These are phyloP conservation scores for Cercophora sp. DNA, from an alignment of 495 filamentous ascomycete species.

Conservation along the genomic window DNA sequence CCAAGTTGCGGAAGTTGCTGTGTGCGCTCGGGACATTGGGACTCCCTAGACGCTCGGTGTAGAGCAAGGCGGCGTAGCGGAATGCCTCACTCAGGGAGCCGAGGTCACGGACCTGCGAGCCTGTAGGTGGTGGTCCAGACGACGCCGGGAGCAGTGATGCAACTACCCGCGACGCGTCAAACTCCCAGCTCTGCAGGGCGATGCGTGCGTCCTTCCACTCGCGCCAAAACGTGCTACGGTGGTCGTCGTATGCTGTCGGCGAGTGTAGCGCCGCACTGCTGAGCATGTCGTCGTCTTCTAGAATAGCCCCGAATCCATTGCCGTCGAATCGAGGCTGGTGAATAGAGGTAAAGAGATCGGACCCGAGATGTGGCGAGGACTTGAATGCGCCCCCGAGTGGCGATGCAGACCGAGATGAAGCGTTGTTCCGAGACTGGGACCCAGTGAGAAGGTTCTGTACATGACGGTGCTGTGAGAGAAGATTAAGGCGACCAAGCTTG, in stretches of 20 bases:
- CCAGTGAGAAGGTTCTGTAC: slow-evolving; percentile 37
- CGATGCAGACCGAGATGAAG: slow-evolving; percentile 23
- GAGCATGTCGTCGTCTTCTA: slow-evolving; percentile 44
- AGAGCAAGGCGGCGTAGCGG: slow-evolving; percentile 82
- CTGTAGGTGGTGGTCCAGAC: slow-evolving; percentile 30
- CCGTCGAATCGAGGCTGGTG: slow-evolving; percentile 53
- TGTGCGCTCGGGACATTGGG: slow-evolving; percentile 70
- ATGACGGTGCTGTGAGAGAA: slow-evolving; percentile 75
- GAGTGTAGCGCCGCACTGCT: slow-evolving; percentile 27
- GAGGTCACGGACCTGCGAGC: slow-evolving; percentile 47
- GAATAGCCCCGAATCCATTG: slow-evolving; percentile 54
- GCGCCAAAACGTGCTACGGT: slow-evolving; percentile 66
- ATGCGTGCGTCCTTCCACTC: slow-evolving; percentile 80
- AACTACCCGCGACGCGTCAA: slow-evolving; percentile 50
- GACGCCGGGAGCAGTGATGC: slow-evolving; percentile 16
- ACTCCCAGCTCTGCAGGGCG: slow-evolving; percentile 76
- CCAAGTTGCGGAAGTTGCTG: slow-evolving; percentile 77
- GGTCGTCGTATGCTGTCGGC: slow-evolving; percentile 44
- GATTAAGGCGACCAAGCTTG: slow-evolving; percentile 77
- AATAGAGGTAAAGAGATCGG: slow-evolving; percentile 20
- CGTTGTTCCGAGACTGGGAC: slow-evolving; percentile 18
- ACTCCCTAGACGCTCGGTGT: slow-evolving; percentile 82
- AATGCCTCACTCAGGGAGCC: slow-evolving; percentile 79
- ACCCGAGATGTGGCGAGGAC: slow-evolving; percentile 24
- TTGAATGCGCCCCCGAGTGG: slow-evolving; percentile 50